Conservation (phyloP, 352 stramenopile genomes). For the Pythium aphanidermatum region DNA sequence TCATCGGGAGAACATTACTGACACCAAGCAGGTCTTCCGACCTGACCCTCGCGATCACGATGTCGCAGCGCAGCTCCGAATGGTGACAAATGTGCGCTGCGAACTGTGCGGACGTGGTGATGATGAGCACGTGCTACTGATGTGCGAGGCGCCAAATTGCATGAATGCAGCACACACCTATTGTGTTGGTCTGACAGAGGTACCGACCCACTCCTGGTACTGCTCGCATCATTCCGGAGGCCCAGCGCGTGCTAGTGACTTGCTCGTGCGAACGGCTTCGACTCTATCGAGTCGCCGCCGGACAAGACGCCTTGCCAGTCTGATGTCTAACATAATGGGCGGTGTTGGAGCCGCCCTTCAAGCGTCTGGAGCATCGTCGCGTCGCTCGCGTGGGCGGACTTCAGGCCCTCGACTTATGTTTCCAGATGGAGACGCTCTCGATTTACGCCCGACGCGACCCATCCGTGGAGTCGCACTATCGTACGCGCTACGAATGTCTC, state of each 20-base stretch:
- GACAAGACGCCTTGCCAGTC: slow-evolving; percentile 53
- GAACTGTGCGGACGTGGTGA: slow-evolving; percentile 66
- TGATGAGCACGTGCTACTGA: slow-evolving; percentile 71
- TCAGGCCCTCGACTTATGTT: slow-evolving; percentile 9
- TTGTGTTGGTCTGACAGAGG: slow-evolving; percentile 49
- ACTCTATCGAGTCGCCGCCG: slow-evolving; percentile 56
- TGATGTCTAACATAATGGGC: slow-evolving; percentile 68
- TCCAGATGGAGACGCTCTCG: slow-evolving; percentile 12
- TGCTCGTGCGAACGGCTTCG: slow-evolving; percentile 42
- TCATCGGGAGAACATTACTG: slow-evolving; percentile 29
- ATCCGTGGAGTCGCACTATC: slow-evolving; percentile 55
- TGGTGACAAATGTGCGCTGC: slow-evolving; percentile 70
- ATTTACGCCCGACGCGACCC: slow-evolving; percentile 19
- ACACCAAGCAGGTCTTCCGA: slow-evolving; percentile 61
- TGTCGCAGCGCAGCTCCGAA: slow-evolving; percentile 51
- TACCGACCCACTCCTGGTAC: slow-evolving; percentile 68
- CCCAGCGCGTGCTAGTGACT: slow-evolving; percentile 39
- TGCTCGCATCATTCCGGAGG: slow-evolving; percentile 38
- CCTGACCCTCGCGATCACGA: slow-evolving; percentile 59
- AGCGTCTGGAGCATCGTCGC: slow-evolving; percentile 8
- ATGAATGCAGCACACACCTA: slow-evolving; percentile 67
- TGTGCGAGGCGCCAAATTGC: slow-evolving; percentile 69
- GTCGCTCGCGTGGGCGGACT: slow-evolving; percentile 9
- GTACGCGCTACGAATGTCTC: slow-evolving; percentile 73
- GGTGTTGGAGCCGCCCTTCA: slow-evolving; percentile 4